Evolutionary conservation across 2,329 filamentous ascomycete species (phyloP), one percentile per base, ranked within the genome.

Genomic region (Blastomyces gilchristii): DNA sequence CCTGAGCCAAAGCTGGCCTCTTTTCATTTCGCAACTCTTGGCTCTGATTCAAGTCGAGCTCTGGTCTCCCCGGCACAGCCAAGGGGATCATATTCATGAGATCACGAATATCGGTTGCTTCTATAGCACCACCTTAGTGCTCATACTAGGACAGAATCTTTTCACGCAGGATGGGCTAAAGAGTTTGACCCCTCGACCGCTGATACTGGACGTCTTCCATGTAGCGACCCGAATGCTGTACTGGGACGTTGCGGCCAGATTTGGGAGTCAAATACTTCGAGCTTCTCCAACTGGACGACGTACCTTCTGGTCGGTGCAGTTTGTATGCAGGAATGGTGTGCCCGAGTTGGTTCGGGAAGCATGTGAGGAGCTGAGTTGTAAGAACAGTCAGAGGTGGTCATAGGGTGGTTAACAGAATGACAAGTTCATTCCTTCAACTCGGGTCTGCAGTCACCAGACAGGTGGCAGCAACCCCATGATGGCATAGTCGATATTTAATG

Each of bases 91-190:
- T 39, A 37, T 41, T 62, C 5, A 41, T 58, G 12, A 68, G 49
- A 63, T 69, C 64, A 39, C 28, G 58, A 58, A 65, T 61, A 66
- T 68, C 65, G 14, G 31, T 62, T 53, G 7, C 28, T 65, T 64
- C 63, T 62, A 68, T 68, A 12, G n/a, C 1, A 25, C 62, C 52
- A 52, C 67, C 64, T 56, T 66, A 63, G 12, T 65, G 65, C 60
- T 68, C 62, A 63, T 65, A 66, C 34, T 65, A 64, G n/a, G 43
- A 65, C 14, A 68, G 47, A 49, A 66, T 68, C 57, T 68, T 68
- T 60, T 68, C 67, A 59, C 64, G 63, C 63, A 68, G 52, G 54
- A 68, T 66, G 63, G 60, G 53, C 62, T 58, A 45, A 68, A 68
- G 7, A 58, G 9, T 39, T 67, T 67, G 52, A 67, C 64, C 28